Base-by-base conservation (phyloP, 1,139 yeast genomes). In the Candida sanyaensis region DNA sequence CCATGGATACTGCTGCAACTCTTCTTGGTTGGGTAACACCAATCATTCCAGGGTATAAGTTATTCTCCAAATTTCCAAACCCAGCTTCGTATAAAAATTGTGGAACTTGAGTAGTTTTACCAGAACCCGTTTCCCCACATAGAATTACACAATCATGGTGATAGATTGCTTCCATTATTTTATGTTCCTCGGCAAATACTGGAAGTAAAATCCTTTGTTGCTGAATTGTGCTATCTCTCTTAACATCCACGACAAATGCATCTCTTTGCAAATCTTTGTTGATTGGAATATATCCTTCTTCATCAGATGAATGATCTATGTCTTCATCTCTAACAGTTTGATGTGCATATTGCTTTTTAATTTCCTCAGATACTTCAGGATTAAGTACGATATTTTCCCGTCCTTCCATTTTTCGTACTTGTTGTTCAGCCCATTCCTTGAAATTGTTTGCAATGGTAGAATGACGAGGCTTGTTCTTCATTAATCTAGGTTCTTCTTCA, bases 1-100 rank as follows among this genome's bases (percentile, higher is more conserved):
- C 93, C 98, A 95, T 93, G 5, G 98, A 88, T 5, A 95, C 96
- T 0, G 99, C 97, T 5, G 99, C 99, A 49, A 93, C 99, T 70
- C 99, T 81, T 73, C 99, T 82, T 0, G 99, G 99, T 67, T 93
- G 99, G 0, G 99, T 93, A 27, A 95, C 77, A 48, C 97, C 99
- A 60, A 93, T 89, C 88, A 92, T 85, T 1, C 97, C 98, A 0
- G 96, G 93, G 31, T 81, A 83, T 28, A 60, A 50, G 9, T 81
- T 84, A 24, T 90, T 81, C 1, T 76, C 76, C 4, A 73, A 63
- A 49, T 75, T 73, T 11, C 96, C 97, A 64, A 85, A 91, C 1
- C 97, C 97, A 0, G 96, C 84, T 66, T 92, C 98, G 61, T 83
- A 88, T 43, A 92, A 66, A 61, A 85, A 84, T 62, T 85, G 90